These are phyloP conservation scores for Ampelocalamus luodianensis DNA, from an alignment of 176 grass and related monocot genomes.

Conservation along the genomic window DNA sequence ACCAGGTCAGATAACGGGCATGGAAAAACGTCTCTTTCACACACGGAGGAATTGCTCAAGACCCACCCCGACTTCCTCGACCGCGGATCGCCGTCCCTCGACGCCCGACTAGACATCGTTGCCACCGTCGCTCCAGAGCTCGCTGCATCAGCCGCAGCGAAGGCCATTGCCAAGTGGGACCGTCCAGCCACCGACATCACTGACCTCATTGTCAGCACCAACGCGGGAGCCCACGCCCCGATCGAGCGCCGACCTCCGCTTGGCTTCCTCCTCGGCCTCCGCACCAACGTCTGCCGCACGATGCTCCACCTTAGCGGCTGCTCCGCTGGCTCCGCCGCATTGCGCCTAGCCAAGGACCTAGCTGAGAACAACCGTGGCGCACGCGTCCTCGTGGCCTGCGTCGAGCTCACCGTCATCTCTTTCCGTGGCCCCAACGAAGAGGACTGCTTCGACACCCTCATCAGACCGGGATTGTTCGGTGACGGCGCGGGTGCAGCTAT, in stretches of 20 bases:
- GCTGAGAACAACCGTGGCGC: constrained; percentile 10
- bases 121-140: not conserved
- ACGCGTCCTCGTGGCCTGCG: constrained; percentile 19
- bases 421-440: not conserved
- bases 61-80: constrained; percentile 3
- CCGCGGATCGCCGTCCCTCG: not conserved
- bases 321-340: not conserved
- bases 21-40: not conserved
- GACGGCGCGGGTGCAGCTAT: not conserved
- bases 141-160: not conserved
- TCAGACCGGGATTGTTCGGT: not conserved
- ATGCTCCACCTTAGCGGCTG: constrained; percentile 18
- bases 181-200: constrained; percentile 12
- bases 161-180: not conserved
- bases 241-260: not conserved
- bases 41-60: not conserved
- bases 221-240: not conserved
- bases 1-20: not conserved
- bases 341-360: constrained; percentile 2
- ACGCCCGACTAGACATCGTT: not conserved
- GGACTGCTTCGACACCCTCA: not conserved
- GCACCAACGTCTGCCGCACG: not conserved
- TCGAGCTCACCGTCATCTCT: constrained; percentile 32
- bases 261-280: not conserved
- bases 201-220: constrained; percentile 2